Base-by-base conservation (phyloP, 768 basidiomycete genomes). In the Lactifluus hygrophoroides region DNA sequence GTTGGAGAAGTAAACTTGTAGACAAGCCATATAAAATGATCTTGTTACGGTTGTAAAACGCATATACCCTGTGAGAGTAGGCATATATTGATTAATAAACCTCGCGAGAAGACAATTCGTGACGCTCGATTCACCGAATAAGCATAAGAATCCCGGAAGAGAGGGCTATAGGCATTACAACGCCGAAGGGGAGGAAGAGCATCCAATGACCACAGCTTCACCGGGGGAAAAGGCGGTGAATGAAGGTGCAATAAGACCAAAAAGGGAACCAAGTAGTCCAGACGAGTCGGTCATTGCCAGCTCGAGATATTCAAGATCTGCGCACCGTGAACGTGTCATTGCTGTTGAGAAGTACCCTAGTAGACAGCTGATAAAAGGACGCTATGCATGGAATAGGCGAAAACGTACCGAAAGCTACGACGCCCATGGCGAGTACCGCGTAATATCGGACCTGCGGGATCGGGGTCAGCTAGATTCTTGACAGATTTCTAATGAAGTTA, bases 241-340 rank as follows among this genome's bases (percentile, higher is more conserved):
- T 40, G 9, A 38, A 2, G 44, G 16, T 27, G 17, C 25, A 32
- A 35, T 30, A 35, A 0, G 23, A 28, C n/a, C 30, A 23, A 25
- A 37, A 14, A 28, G 37, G 19, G 11, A 25, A 17, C n/a, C 13
- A 28, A 49, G 23, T 3, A 44, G 8, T 37, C 8, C 23, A 27
- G n/a, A 32, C 60, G 5, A 54, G 40, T 47, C 4, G 3, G 10
- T 30, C 17, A 23, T 6, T 34, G 27, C 11, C n/a, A n/a, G 1
- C 11, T 13, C 28, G 19, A 19, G 23, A 14, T 27, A 16, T 7
- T 19, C 28, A 25, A 38, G 17, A 21, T 34, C 5, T n/a, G 54
- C 60, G 30, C 37, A 64, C 62, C 62, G 60, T 44, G 60, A 61
- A 27, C 62, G 60, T 7, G 60, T 61, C 52, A 64, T 61, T 21